Conservation (phyloP, 345 rosid species). For the Lenwebbia sp. region DNA sequence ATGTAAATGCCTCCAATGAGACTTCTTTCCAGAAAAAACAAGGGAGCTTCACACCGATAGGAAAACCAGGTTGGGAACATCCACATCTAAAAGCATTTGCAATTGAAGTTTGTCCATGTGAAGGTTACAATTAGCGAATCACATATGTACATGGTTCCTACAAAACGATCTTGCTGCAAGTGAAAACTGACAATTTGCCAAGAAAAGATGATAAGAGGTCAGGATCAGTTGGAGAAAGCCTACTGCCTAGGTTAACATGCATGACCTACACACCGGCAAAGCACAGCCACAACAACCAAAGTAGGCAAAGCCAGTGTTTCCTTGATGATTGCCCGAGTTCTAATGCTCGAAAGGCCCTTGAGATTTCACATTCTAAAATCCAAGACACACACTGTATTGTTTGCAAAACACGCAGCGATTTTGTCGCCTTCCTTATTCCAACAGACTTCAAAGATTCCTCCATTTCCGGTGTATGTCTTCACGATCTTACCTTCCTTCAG, state of each 20-base stretch:
- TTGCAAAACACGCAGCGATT: constrained; percentile 92
- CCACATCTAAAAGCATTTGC: not conserved
- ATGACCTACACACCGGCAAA: not conserved
- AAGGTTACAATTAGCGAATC: not conserved
- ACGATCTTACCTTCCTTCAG: constrained; percentile 82
- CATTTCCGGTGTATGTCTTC: constrained; percentile 82
- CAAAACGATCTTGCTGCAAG: not conserved
- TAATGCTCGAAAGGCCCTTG: not conserved
- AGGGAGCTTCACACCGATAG: not conserved
- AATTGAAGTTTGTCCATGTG: not conserved
- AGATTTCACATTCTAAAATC: constrained; percentile 72
- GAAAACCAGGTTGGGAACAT: not conserved
- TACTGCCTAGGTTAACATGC: constrained; percentile 1
- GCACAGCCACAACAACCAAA: not conserved
- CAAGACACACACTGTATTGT: constrained; percentile 72
- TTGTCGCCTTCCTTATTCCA: constrained; percentile 98
- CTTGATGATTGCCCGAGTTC: not conserved
- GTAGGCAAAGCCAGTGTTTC: not conserved
- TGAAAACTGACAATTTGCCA: not conserved
- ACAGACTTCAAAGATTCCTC: constrained; percentile 92
- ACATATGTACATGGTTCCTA: not conserved
- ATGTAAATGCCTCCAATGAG: not conserved
- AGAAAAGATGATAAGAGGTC: not conserved
- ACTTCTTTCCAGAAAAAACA: not conserved
- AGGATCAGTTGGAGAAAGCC: not conserved